Evolutionary conservation across 2,329 filamentous ascomycete species (phyloP), one percentile per base, ranked within the genome.

Genomic region (Aspergillus phoenicis): DNA sequence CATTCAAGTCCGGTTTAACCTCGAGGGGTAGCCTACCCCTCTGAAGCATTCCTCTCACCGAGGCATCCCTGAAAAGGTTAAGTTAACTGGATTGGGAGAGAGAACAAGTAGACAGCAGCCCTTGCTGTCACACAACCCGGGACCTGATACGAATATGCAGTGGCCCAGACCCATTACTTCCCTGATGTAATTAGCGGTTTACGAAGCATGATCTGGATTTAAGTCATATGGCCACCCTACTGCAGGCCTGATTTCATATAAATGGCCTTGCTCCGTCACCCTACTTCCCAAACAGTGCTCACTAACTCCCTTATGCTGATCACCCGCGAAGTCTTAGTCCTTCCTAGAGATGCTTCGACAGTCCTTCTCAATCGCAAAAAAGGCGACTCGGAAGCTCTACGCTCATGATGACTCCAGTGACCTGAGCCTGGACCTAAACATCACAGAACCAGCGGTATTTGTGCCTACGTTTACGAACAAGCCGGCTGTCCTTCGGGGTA

Each of bases 371-470:
- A 33, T 17, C 3, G 39, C 39, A 20, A 43, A 33, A 28, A 56
- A 56, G 39, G 41, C 53, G 17, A 56, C 53, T 15, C 26, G 36
- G n/a, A 45, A 22, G 24, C 39, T 36, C 26, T 45, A 20, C 20
- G 15, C 43, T 15, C 53, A 47, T n/a, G 53, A 33, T 15, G 53
- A 45, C 36, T 38, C 59, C 15, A 33, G 3, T 33, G 59, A 61
- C 22, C 30, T 57, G 24, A 56, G 38, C 11, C 52, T 65, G 36
- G 59, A 57, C 2, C 36, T 65, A 5, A 57, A 48, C 4, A 38
- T 61, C 22, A 61, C 61, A 13, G 63, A 65, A 26, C 63, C 63
- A 2, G 63, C 63, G 11, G 36, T 65, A 11, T 65, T 65, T 43
- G 58, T 63, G 6, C 63, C 63, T 24, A 59, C 58, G 7, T 57